Evolutionary conservation across 768 basidiomycete species (phyloP), one percentile per base, ranked within the genome.

Genomic region (Lentinula detonsa): DNA sequence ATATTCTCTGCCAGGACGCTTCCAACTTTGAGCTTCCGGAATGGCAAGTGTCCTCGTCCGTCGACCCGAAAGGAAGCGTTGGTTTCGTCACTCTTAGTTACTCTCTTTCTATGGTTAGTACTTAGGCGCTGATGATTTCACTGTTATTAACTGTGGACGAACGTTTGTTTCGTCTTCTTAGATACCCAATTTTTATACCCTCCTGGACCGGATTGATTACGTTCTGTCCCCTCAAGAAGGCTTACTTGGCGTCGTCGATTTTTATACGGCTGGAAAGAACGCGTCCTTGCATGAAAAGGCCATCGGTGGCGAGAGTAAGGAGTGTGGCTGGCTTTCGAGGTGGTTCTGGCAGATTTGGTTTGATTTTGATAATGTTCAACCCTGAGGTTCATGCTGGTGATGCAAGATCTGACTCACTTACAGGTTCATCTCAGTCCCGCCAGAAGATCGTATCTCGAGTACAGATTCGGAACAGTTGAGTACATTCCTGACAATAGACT

Each of bases 281-380:
- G 73, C 81, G 1, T 82, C 84, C 2, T 71, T 81, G 18, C 81
- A 85, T 62, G 82, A 85, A 50, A 81, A 78, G 69, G 82, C 85
- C 0, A 87, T 89, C 40, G 87, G 87, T 1, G 85, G 85, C 0
- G 76, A 76, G 23, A 83, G 80, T 62, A 85, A 85, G 48, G 76
- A 81, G 70, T 78, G 84, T 71, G 75, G 82, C 0, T 90, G 85
- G 85, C 74, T 85, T 52, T 79, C 80, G n/a, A 78, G 87, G 3
- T 85, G 85, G 84, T 91, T 91, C 75, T 90, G 88, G 88, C 85
- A 87, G 65, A 85, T 86, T 46, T 90, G 85, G 85, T 83, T 82
- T 64, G 80, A 81, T 62, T 81, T 82, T 62, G 81, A 82, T 64
- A 78, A 80, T 65, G 79, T 72, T 62, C 37, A 66, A 67, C 40